Evolutionary conservation across 1,284 basidiomycete genomes (phyloP).

Genomic region (Cronartium ribicola): DNA sequence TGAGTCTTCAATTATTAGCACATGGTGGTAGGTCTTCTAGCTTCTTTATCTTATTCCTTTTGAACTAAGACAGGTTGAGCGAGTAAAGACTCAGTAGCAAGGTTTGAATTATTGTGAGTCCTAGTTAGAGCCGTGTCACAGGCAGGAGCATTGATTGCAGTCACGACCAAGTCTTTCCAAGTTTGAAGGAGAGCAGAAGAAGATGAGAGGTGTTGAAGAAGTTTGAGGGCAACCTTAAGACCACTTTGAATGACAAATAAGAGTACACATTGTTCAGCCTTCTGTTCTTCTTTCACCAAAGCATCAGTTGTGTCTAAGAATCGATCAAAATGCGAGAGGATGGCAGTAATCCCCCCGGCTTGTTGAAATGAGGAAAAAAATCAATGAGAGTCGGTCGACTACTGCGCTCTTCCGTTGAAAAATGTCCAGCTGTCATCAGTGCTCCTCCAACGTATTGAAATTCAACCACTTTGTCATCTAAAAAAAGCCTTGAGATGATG

Average conservation of each 20-base stretch:
- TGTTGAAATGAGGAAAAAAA: conserved; percentile 71
- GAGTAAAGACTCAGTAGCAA: conserved; percentile 83
- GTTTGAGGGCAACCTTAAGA: conserved; percentile 72
- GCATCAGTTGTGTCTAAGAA: conserved; percentile 53
- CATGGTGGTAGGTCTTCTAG: too few species aligned
- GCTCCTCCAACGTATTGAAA: conserved; percentile 61
- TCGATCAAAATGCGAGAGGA: conserved; percentile 62
- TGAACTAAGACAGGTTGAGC: conserved; percentile 70
- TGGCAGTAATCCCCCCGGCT: conserved; percentile 66
- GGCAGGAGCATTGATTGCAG: conserved; percentile 70
- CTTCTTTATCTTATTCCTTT: conserved; percentile 45
- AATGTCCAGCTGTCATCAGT: conserved; percentile 65
- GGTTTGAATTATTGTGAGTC: conserved; percentile 79
- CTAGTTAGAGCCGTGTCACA: conserved; percentile 77
- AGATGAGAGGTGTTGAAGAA: conserved; percentile 72
- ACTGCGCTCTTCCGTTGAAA: conserved; percentile 67
- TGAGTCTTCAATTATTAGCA: too few species aligned
- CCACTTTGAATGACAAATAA: conserved; percentile 69
- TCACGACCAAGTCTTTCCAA: conserved; percentile 68
- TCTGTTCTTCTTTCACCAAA: conserved; percentile 38
- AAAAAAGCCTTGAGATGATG: conserved; percentile 37
- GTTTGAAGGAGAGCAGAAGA: conserved; percentile 70
- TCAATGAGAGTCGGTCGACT: conserved; percentile 65
- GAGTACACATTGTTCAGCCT: conserved; percentile 44
- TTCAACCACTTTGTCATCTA: conserved; percentile 52